Evolutionary conservation across 2,329 filamentous ascomycete genomes (phyloP).

Genomic region (Trichoderma oligosporum): DNA sequence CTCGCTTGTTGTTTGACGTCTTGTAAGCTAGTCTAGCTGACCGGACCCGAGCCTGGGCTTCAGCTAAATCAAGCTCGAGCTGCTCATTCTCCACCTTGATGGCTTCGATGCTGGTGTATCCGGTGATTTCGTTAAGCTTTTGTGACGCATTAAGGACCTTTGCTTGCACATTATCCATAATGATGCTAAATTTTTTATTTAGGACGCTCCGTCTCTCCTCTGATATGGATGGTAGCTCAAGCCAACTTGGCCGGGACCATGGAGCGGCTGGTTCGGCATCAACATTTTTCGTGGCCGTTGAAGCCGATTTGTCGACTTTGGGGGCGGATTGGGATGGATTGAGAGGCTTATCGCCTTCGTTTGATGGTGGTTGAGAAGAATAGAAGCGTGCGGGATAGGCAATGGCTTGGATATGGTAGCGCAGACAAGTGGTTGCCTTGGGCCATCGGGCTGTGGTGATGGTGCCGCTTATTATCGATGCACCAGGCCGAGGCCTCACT

Average conservation of each 20-base stretch:
- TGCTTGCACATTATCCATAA: slow-evolving; percentile 87
- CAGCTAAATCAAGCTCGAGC: slow-evolving; percentile 57
- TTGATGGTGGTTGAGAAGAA: slow-evolving; percentile 28
- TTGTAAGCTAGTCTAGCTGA: slow-evolving; percentile 73
- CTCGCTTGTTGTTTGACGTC: slow-evolving; percentile 75
- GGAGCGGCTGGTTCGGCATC: not conserved
- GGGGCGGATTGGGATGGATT: not conserved
- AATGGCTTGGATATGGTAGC: slow-evolving; percentile 26
- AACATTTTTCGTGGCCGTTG: not conserved
- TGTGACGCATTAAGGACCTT: slow-evolving; percentile 82
- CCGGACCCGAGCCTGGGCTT: slow-evolving; percentile 63
- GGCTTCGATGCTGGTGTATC: slow-evolving; percentile 85
- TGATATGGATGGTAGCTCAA: slow-evolving; percentile 33
- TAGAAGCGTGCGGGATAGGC: slow-evolving; percentile 25
- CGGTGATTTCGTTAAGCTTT: slow-evolving; percentile 88
- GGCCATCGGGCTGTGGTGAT: not conserved
- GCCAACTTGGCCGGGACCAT: slow-evolving; percentile 9
- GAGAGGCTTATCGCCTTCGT: slow-evolving; percentile 18
- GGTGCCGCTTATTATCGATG: not conserved
- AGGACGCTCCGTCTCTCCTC: slow-evolving; percentile 34
- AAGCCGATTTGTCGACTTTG: slow-evolving; percentile 2
- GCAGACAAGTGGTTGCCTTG: slow-evolving; percentile 21
- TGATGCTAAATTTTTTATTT: slow-evolving; percentile 35
- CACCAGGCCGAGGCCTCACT: slow-evolving; percentile 4
- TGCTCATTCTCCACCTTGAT: slow-evolving; percentile 74